Conservation (phyloP, 2,329 filamentous ascomycete species). For the Polychaeton citri region DNA sequence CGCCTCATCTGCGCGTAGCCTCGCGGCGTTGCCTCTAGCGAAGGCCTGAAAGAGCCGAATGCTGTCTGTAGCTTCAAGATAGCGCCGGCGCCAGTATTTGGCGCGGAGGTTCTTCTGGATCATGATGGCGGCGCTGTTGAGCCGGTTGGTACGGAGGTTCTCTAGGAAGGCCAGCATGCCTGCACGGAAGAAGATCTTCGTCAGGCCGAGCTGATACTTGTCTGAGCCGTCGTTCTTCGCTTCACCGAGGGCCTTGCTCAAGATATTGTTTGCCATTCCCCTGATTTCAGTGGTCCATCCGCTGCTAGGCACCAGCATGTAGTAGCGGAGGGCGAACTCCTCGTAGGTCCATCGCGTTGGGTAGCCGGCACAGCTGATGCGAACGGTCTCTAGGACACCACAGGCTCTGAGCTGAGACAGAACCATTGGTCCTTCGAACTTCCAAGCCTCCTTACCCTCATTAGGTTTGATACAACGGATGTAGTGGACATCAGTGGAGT, state of each 20-base stretch:
- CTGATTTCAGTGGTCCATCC: constrained; percentile 91
- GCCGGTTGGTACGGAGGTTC: constrained; percentile 74
- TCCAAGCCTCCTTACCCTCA: constrained; percentile 91
- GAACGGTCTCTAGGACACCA: constrained; percentile 95
- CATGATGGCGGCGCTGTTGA: constrained; percentile 91
- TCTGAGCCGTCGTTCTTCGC: constrained; percentile 57
- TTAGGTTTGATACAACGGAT: constrained; percentile 99
- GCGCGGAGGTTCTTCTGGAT: constrained; percentile 97
- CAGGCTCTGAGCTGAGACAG: constrained; percentile 92
- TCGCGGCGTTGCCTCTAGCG: constrained; percentile 62
- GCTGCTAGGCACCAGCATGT: constrained; percentile 85
- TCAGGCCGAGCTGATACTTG: constrained; percentile 94
- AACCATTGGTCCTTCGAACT: constrained; percentile 98
- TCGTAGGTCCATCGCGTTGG: constrained; percentile 98
- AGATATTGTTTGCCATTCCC: constrained; percentile 83
- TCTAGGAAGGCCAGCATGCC: constrained; percentile 98
- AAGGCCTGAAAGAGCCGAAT: constrained; percentile 70
- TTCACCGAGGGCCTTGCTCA: constrained; percentile 66
- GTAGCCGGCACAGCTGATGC: constrained; percentile 94
- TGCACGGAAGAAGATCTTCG: constrained; percentile 98
- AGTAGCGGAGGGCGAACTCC: constrained; percentile 93
- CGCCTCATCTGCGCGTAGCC: constrained; percentile 65
- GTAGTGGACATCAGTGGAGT: constrained; percentile 95
- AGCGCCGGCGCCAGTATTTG: constrained; percentile 88
- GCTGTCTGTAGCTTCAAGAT: constrained; percentile 71